Conservation (phyloP, 2,329 filamentous ascomycete genomes). For the Arachnomyces sp. region DNA sequence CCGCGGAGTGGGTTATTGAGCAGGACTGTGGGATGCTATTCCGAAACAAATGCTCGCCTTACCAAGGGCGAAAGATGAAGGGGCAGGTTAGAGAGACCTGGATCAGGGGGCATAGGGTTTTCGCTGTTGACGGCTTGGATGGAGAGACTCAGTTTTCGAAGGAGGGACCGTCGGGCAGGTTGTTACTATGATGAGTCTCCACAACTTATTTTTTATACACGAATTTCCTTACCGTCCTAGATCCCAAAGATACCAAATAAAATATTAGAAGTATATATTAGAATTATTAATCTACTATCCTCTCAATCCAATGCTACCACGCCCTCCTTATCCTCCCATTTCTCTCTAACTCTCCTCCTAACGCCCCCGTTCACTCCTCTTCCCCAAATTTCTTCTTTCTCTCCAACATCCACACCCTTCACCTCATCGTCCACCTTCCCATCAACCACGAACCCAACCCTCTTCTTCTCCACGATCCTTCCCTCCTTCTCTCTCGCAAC, state of each 20-base stretch:
- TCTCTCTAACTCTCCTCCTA: conserved; percentile 33
- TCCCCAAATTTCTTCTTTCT: conserved; percentile 34
- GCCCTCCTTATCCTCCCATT: conserved; percentile 26
- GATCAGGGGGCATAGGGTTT: conserved; percentile 70
- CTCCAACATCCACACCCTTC: conserved; percentile 1
- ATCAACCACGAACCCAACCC: conserved; percentile 17
- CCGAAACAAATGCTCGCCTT: conserved; percentile 86
- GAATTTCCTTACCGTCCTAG: conserved; percentile 4
- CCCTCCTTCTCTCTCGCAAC: conserved; percentile 32
- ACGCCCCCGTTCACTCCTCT: conserved; percentile 33
- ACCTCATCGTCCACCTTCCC: conserved; percentile 13
- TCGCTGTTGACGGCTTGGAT: conserved; percentile 42
- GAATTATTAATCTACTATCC: not conserved
- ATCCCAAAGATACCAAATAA: conserved; percentile 9
- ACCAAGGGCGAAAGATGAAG: conserved; percentile 70
- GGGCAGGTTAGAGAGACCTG: conserved; percentile 81
- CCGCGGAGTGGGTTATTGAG: conserved; percentile 66
- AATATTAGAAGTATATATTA: conserved; percentile 5
- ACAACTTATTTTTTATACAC: conserved; percentile 3
- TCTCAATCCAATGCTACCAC: no score
- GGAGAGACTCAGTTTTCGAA: conserved; percentile 27
- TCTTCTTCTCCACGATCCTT: conserved; percentile 32
- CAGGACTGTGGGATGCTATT: conserved; percentile 74
- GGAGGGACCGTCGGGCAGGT: conserved; percentile 34
- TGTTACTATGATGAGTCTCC: conserved; percentile 6